Percentiles rank a stretch among this genome's conserved stretches.
Evolutionary conservation across 495 filamentous ascomycete genomes (phyloP).

Genomic region (Lasiosphaeriaceae sp.): DNA sequence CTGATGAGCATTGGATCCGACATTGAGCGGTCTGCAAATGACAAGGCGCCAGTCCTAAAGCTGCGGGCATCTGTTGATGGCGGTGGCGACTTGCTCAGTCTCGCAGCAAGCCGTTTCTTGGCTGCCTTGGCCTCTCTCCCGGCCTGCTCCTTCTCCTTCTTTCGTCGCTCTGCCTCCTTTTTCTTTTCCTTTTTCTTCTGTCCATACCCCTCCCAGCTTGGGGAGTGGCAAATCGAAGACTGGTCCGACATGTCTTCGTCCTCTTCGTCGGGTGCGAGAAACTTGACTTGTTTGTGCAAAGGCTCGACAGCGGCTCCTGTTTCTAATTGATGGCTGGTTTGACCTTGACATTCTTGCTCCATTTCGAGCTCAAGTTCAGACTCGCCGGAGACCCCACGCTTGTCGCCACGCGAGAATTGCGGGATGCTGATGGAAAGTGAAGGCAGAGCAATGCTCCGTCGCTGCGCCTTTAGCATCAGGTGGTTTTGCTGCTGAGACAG

Average conservation of each 20-base stretch:
- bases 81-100: constrained; percentile 32
- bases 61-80: constrained; percentile 19
- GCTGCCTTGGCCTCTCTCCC: constrained; percentile 34
- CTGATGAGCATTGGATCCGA: constrained; percentile 27
- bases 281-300: constrained; percentile 42
- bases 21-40: constrained; percentile 25
- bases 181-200: constrained; percentile 49
- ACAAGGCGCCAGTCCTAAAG: constrained; percentile 3
- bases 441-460: constrained; percentile 33
- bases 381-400: background rate
- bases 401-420: constrained; percentile 11
- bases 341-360: constrained; percentile 2
- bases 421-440: constrained; percentile 44
- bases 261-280: constrained; percentile 33
- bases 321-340: constrained; percentile 4
- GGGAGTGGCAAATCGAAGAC: constrained; percentile 54
- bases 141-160: constrained; percentile 39
- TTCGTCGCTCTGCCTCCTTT: constrained; percentile 37
- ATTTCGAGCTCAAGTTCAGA: background rate
- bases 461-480: constrained; percentile 42
- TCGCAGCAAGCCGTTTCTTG: constrained; percentile 21
- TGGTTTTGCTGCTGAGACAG: constrained; percentile 21
- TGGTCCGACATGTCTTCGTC: constrained; percentile 41
- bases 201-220: constrained; percentile 50
- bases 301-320: constrained; percentile 14